Evolutionary conservation across 192 early-diverging fungal species (phyloP).

Genomic region (Linnemannia exigua): DNA sequence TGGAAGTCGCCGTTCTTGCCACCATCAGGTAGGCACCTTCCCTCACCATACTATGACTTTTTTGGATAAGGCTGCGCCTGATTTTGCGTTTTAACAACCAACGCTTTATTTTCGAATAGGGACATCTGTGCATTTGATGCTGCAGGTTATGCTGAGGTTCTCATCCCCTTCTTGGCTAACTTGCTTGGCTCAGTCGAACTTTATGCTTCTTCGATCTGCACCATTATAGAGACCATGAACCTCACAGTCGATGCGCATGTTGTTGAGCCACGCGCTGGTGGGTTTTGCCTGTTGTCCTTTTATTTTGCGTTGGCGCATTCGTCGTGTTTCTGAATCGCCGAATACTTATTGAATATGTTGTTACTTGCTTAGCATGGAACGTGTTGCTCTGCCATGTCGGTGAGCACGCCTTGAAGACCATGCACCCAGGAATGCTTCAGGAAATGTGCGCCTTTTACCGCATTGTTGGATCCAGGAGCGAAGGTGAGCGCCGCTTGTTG

Average conservation of each 20-base stretch:
- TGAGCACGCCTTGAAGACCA: constrained; percentile 43
- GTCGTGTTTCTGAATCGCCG: not conserved
- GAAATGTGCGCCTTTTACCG: constrained; percentile 65
- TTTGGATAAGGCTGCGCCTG: not conserved
- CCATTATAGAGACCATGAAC: constrained; percentile 65
- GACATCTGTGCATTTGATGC: constrained; percentile 62
- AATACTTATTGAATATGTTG: not conserved
- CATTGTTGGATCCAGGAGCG: constrained; percentile 61
- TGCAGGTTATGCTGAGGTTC: constrained; percentile 58
- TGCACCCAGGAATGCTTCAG: constrained; percentile 41
- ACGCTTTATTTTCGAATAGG: constrained; percentile 23
- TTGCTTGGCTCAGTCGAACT: constrained; percentile 63
- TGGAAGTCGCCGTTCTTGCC: constrained; percentile 65
- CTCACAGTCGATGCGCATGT: constrained; percentile 58
- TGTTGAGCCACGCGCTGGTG: constrained; percentile 61
- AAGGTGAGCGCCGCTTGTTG: constrained; percentile 51
- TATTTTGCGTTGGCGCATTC: not conserved
- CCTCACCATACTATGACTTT: not conserved
- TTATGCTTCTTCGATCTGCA: constrained; percentile 55
- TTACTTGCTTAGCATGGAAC: constrained; percentile 58
- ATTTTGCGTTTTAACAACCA: not conserved
- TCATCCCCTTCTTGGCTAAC: constrained; percentile 65
- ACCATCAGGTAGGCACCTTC: constrained; percentile 56
- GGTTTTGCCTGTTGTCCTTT: not conserved
- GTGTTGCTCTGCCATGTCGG: constrained; percentile 62